A percentile compares a stretch with the other conserved stretches of the same genome.
These are phyloP conservation scores for Bretziella fagacearum DNA, from an alignment of 2,329 filamentous ascomycete genomes.

Conservation along the genomic window DNA sequence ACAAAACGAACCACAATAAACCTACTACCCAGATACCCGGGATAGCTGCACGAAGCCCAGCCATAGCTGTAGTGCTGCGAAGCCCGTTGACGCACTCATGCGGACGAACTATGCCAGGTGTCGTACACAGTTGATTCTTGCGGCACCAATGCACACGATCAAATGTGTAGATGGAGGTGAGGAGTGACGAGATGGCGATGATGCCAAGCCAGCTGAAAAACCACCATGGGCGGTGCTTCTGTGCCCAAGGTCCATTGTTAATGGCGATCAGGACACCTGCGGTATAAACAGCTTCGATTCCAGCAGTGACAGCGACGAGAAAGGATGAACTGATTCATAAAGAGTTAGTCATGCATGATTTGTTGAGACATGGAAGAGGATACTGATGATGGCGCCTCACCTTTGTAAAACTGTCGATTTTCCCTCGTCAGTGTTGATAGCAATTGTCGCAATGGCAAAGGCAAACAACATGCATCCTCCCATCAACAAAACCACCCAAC, in stretches of 20 bases:
- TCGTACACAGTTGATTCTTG: neutral
- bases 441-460: constrained; percentile 7
- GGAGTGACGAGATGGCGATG: neutral
- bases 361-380: neutral
- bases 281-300: constrained; percentile 4
- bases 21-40: neutral
- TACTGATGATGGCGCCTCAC: neutral
- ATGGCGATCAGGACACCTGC: neutral
- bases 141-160: constrained; percentile 6
- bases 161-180: constrained; percentile 2
- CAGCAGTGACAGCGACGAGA: constrained; percentile 8
- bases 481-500: neutral
- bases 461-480: constrained; percentile 3
- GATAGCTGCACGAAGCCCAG: neutral
- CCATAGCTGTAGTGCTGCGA: constrained; percentile 6
- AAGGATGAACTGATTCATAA: constrained; percentile 1
- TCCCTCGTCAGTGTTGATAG: constrained; percentile 4
- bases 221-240: neutral
- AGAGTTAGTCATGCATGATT: neutral
- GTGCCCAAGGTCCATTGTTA: neutral
- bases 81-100: constrained; percentile 9
- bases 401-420: neutral
- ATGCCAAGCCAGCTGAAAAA: constrained; percentile 1
- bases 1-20: constrained; percentile 1
- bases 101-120: neutral